Percentiles rank a stretch among this genome's conserved stretches.
Evolutionary conservation across 2,329 filamentous ascomycete genomes (phyloP).

Genomic region (Dactylella cylindrospora): DNA sequence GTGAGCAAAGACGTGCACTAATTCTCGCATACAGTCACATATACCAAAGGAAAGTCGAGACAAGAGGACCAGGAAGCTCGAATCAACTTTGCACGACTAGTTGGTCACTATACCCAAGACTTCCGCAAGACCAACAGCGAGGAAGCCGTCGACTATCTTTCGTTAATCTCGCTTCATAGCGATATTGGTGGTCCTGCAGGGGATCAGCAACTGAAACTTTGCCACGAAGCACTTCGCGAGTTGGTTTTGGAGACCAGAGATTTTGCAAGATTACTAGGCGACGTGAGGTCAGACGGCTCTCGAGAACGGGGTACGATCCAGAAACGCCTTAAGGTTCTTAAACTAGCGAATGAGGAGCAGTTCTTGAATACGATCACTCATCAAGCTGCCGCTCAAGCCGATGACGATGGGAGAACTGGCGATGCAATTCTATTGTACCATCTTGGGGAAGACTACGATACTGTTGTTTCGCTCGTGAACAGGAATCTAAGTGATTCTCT

Average conservation of each 20-base stretch:
- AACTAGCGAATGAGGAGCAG: conserved; percentile 74
- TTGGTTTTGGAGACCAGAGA: conserved; percentile 95
- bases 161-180: conserved; percentile 85
- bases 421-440: conserved; percentile 95
- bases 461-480: conserved; percentile 86
- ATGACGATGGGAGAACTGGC: conserved; percentile 88
- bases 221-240: conserved; percentile 89
- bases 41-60: conserved; percentile 49
- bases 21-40: conserved; percentile 56
- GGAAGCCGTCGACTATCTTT: conserved; percentile 89
- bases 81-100: conserved; percentile 89
- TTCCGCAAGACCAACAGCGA: conserved; percentile 89
- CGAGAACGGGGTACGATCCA: conserved; percentile 86
- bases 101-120: conserved; percentile 93
- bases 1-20: too few relatives aligned
- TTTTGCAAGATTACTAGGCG: conserved; percentile 89
- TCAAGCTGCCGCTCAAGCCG: conserved; percentile 86
- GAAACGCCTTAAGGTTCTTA: conserved; percentile 77
- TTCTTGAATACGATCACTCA: conserved; percentile 90
- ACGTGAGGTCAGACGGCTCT: conserved; percentile 81
- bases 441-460: conserved; percentile 91
- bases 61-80: conserved; percentile 64
- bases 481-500: conserved; percentile 87
- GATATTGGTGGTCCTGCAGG: conserved; percentile 75
- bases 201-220: conserved; percentile 74